A percentile compares a stretch with the other conserved stretches of the same genome.
phyloP scores from a whole-genome alignment of 495 filamentous ascomycete species.

The Xylaria curta region DNA sequence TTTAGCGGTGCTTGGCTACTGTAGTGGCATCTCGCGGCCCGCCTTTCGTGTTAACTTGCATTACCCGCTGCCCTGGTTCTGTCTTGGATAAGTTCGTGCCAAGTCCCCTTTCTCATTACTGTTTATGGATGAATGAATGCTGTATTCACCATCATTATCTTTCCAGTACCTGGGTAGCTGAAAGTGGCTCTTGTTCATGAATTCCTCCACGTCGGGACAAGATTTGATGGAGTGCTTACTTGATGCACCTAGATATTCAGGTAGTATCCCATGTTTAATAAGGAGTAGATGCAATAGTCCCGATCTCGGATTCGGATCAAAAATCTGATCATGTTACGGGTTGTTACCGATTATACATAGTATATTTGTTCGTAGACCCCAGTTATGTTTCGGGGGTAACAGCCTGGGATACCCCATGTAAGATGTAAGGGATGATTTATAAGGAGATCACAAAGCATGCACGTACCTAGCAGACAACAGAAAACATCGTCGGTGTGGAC shows the following conservation, averaged over 20 bases:
- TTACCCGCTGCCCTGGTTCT: conserved; percentile 1
- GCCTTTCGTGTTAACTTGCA: not conserved
- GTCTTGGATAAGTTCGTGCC: not conserved
- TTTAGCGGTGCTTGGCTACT: not conserved
- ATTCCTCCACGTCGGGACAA: not conserved
- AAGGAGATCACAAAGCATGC: not conserved
- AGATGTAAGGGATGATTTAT: conserved; percentile 17
- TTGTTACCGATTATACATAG: conserved; percentile 8
- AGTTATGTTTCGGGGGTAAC: conserved; percentile 14
- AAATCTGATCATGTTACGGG: conserved; percentile 20
- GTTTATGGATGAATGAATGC: no score
- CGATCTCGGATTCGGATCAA: conserved; percentile 16
- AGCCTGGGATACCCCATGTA: conserved; percentile 3
- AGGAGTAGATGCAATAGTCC: not conserved
- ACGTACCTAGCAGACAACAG: not conserved
- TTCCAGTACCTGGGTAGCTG: not conserved
- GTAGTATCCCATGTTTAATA: not conserved
- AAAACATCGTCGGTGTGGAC: not conserved
- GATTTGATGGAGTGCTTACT: not conserved
- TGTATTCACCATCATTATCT: not conserved
- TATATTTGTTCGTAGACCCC: not conserved
- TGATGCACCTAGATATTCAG: not conserved
- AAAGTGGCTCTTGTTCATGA: not conserved
- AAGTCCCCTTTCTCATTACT: not conserved
- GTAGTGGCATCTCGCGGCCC: not conserved